Evolutionary conservation across 1,139 yeast genomes (phyloP), one percentile per base, ranked within the genome.

Genomic region (Blastobotrys serpentis): DNA sequence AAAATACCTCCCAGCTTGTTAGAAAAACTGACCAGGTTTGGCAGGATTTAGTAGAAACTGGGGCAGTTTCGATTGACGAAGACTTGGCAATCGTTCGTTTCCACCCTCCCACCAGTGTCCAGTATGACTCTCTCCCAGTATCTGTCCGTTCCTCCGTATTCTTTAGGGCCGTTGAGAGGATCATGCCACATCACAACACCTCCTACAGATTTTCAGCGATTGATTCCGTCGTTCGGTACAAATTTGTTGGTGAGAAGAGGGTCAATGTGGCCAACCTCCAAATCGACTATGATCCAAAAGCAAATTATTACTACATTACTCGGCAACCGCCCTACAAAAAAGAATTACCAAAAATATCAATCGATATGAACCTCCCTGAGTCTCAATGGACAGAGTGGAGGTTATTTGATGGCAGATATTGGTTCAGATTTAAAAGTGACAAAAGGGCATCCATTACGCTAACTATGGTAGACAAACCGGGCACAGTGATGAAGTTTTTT

Each of bases 361-460:
- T 40, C 22, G 32, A 39, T 6, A 8, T 25, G 4, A 7, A 42
- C 3, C 46, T 47, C 8, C 18, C 39, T 2, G 29, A 33, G n/a
- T 26, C 38, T 2, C 21, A n/a, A 8, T 57, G 61, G 61, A 47
- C 58, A 11, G 43, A 43, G 0, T 64, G 66, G 67, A 34, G 39
- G 16, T 48, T 62, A 13, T 46, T 63, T 13, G 69, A 65, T 40
- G 53, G 59, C 38, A 49, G 69, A 26, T 61, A 59, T 50, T 63
- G 64, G 64, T 37, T 65, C 18, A 53, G 67, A 5, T 48, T 45
- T 22, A 42, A 36, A 18, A 17, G 23, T 19, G 25, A 18, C 8
- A 36, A 11, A 13, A 13, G 10, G 3, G 19, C 25, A n/a, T 19
- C 16, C 3, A 36, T 36, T 11, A 23, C 19, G 10, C 8, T 43